Base-by-base conservation (phyloP, 225 moss, liverwort and hornwort genomes). In the Marchantia polymorpha region DNA sequence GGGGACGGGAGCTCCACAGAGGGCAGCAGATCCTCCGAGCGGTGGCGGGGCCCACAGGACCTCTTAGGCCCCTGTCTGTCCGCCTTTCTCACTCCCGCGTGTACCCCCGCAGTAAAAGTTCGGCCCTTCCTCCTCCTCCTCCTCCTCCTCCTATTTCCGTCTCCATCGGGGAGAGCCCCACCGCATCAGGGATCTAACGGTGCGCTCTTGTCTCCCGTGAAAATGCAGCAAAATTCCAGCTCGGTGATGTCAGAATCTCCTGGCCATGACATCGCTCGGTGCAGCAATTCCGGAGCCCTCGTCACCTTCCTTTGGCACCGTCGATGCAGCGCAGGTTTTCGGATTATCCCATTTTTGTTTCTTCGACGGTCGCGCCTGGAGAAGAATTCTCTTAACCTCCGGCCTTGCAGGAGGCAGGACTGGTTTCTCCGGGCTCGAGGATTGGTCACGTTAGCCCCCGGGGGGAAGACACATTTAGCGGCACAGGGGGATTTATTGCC, bases 11-110 rank as follows among this genome's bases (percentile, higher is more conserved):
- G 31, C 31, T 68, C 68, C 39, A 15, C 68, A n/a, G 56, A 56
- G 14, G 47, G 69, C 69, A 69, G 19, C 69, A 69, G 69, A 67
- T 67, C 67, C 67, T 12, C 31, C 3, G 1, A 6, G 19, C 6
- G 66, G 69, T 46, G 11, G 19, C 6, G 66, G 69, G 69, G 11
- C 47, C 69, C 69, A 69, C 69, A 20, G 10, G 39, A 27, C 69
- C 47, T 17, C 27, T 39, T 47, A 12, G 4, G 20, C 69, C 29
- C 50, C 48, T 27, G 47, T 48, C 30, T 71, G 70, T 39, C 31
- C 3, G 69, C 50, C 71, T 72, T 46, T 22, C 46, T 73, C 47
- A 69, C 69, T 69, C 69, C 69, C 69, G 69, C 69, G 69, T 69
- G 69, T 69, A 69, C 47, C 29, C 17, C 67, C 12, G n/a, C 29